A percentile compares a stretch with the other conserved stretches of the same genome.
phyloP scores from a whole-genome alignment of 2,329 filamentous ascomycete genomes.

The Gnomoniopsis sp. region DNA sequence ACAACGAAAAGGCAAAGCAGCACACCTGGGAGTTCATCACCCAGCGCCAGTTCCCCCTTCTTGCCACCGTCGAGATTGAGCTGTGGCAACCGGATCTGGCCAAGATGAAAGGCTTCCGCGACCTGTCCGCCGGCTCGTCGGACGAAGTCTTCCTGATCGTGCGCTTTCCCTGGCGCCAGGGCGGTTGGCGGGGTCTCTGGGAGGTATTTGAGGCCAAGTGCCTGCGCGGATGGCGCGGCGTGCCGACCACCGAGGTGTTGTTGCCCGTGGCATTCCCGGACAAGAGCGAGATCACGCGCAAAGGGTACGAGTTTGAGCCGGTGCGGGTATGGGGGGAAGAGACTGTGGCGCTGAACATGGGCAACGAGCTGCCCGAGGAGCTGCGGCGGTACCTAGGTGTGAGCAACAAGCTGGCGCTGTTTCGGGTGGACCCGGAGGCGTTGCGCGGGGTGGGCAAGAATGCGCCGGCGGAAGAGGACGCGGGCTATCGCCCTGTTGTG shows the following conservation, averaged over 20 bases:
- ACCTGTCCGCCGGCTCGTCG: slow-evolving; percentile 39
- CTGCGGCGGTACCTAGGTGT: slow-evolving; percentile 64
- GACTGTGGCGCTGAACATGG: slow-evolving; percentile 53
- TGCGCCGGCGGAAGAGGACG: slow-evolving; percentile 54
- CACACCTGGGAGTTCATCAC: slow-evolving; percentile 70
- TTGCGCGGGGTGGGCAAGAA: slow-evolving; percentile 57
- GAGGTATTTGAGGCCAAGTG: slow-evolving; percentile 49
- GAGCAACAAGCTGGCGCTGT: slow-evolving; percentile 62
- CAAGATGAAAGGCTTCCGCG: slow-evolving; percentile 47
- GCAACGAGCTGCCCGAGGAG: slow-evolving; percentile 56
- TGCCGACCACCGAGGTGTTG: slow-evolving; percentile 61
- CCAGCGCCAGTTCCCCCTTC: slow-evolving; percentile 62
- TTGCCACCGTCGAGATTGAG: slow-evolving; percentile 67
- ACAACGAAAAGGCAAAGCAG: slow-evolving; percentile 34
- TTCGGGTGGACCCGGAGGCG: slow-evolving; percentile 59
- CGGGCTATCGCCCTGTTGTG: slow-evolving; percentile 62
- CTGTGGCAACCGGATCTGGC: slow-evolving; percentile 66
- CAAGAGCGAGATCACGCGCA: slow-evolving; percentile 51
- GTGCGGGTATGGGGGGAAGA: slow-evolving; percentile 64
- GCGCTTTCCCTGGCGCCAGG: slow-evolving; percentile 59
- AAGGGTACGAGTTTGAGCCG: slow-evolving; percentile 57
- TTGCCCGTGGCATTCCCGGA: slow-evolving; percentile 64
- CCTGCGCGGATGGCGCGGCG: slow-evolving; percentile 42
- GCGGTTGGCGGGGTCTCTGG: slow-evolving; percentile 44
- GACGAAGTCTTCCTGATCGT: slow-evolving; percentile 60